A percentile compares a stretch with the other conserved stretches of the same genome.
These are phyloP conservation scores for Phytophthora agathidicida DNA, from an alignment of 352 stramenopile species.

Conservation along the genomic window DNA sequence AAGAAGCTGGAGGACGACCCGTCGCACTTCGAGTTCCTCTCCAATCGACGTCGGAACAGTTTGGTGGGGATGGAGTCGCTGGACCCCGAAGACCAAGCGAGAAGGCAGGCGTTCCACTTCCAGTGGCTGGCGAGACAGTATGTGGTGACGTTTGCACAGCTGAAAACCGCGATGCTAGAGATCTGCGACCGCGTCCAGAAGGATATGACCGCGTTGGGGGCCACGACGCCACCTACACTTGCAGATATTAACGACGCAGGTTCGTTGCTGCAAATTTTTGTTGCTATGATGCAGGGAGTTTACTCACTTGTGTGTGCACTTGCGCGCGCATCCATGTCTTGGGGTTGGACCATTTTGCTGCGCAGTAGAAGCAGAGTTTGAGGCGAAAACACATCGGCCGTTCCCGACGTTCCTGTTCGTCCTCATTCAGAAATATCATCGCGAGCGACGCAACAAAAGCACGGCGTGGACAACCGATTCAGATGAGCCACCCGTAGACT, in stretches of 20 bases:
- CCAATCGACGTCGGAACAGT: constrained; percentile 31
- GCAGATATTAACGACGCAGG: constrained; percentile 68
- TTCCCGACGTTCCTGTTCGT: constrained; percentile 78
- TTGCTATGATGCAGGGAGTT: not conserved
- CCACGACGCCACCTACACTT: constrained; percentile 35
- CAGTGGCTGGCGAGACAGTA: constrained; percentile 77
- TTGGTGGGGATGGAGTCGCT: constrained; percentile 32
- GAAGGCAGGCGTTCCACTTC: constrained; percentile 67
- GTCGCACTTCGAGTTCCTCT: constrained; percentile 46
- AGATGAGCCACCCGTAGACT: constrained; percentile 75
- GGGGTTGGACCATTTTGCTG: constrained; percentile 33
- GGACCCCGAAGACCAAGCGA: constrained; percentile 33
- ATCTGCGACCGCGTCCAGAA: constrained; percentile 60
- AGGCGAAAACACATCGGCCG: constrained; percentile 77
- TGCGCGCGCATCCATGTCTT: constrained; percentile 24
- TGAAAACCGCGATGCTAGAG: constrained; percentile 54
- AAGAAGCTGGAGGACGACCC: constrained; percentile 71
- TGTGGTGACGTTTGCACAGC: constrained; percentile 56
- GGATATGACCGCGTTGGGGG: constrained; percentile 35
- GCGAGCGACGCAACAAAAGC: constrained; percentile 59
- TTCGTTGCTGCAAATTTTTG: constrained; percentile 21
- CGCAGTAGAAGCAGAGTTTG: constrained; percentile 87
- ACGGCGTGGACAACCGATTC: constrained; percentile 61
- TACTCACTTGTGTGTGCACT: constrained; percentile 28
- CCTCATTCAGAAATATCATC: constrained; percentile 88